These are phyloP conservation scores for Taxillus chinensis DNA, from an alignment of 164 flowering plant species.

Conservation along the genomic window DNA sequence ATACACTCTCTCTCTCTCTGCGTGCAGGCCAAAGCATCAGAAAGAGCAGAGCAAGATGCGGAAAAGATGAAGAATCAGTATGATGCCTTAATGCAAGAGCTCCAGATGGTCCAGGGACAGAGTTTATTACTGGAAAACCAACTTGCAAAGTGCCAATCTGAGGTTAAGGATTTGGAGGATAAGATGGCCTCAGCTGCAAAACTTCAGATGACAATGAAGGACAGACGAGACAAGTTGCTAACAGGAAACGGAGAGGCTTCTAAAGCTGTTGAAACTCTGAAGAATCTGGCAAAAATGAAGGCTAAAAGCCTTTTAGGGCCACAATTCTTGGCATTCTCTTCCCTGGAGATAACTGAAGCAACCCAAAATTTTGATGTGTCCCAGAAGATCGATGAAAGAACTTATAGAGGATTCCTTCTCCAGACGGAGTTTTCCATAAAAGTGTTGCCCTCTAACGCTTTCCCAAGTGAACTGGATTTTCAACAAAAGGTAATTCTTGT, in stretches of 20 bases:
- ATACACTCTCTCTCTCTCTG: background rate
- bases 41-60: slow-evolving; percentile 37
- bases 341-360: slow-evolving; percentile 44
- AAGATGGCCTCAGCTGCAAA: slow-evolving; percentile 54
- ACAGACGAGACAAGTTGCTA: slow-evolving; percentile 29
- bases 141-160: slow-evolving; percentile 24
- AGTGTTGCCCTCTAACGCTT: slow-evolving; percentile 46
- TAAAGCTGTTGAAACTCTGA: slow-evolving; percentile 19
- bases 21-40: slow-evolving; percentile 49
- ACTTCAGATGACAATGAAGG: slow-evolving; percentile 33
- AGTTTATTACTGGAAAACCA: slow-evolving; percentile 36
- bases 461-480: slow-evolving; percentile 28
- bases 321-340: slow-evolving; percentile 30
- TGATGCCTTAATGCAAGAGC: slow-evolving; percentile 30
- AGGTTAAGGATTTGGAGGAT: slow-evolving; percentile 41
- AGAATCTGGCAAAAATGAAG: slow-evolving; percentile 9
- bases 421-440: slow-evolving; percentile 46
- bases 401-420: slow-evolving; percentile 37
- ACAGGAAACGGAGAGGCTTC: slow-evolving; percentile 27
- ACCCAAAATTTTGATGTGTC: slow-evolving; percentile 45
- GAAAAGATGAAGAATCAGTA: slow-evolving; percentile 31
- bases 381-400: slow-evolving; percentile 45
- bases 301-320: slow-evolving; percentile 9
- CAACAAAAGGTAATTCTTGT: slow-evolving; percentile 33
- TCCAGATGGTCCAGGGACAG: slow-evolving; percentile 30